Evolutionary conservation across 805 yeast genomes (phyloP), one percentile per base, ranked within the genome.

Genomic region (Saturnispora ahearnii): DNA sequence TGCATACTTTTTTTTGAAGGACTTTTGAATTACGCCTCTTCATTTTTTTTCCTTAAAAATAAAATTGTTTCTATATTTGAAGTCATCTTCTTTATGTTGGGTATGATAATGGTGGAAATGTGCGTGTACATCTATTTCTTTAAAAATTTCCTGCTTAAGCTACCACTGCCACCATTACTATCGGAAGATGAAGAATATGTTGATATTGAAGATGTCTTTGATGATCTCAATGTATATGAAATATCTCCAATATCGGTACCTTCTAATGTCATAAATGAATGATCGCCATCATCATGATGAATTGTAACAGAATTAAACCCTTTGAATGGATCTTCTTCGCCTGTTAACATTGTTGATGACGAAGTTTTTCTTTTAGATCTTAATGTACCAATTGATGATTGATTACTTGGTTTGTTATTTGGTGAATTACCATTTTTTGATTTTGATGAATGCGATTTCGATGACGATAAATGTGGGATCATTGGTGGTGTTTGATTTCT

Each of bases 401-500:
- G 60, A 5, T 57, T 60, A 37, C 55, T 44, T 37, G 45, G 50
- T 36, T 55, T 55, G 28, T 49, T 50, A 34, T 48, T 50, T 30
- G 52, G 54, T 26, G 34, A 44, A 18, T 41, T 45, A 5, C 51
- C 43, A 37, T 54, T 50, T 18, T 54, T 58, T 4, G 37, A 18
- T 18, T 41, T 50, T 29, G 58, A 54, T 18, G 40, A 26, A 26
- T 26, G 29, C 29, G 29, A 41, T 34, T 59, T 61, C 45, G 58
- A 60, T 26, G 58, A 57, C 12, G 63, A 59, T 40, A 88, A 73
- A 0, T 84, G 84, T 0, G 99, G 99, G 15, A 93, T 82, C 82
- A 93, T 82, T 13, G 99, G 99, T 1, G 99, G 98, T 51, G 84
- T 84, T 62, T 84, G 93, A 65, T 93, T 87, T 58, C 99, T 77